Evolutionary conservation across 306 rosid genomes (phyloP).

Genomic region (Purshia tridentata): DNA sequence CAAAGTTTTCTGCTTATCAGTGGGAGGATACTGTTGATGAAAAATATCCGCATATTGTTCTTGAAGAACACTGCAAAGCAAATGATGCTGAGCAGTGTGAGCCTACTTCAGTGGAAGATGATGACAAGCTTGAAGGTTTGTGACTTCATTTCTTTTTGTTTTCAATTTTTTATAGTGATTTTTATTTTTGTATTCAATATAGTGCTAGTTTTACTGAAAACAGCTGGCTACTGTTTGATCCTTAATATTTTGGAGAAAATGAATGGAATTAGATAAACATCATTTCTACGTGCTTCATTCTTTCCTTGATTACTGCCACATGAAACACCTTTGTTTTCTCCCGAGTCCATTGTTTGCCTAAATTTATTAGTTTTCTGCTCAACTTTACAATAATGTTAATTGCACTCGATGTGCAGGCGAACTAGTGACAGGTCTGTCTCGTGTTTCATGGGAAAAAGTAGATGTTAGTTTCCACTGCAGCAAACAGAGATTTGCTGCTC

Average conservation of each 20-base stretch:
- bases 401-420: conserved; percentile 60
- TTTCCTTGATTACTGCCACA: no score
- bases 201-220: no score
- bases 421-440: conserved; percentile 77
- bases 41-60: conserved; percentile 88
- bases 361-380: background rate
- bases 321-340: conserved; percentile 2
- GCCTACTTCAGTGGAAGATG: conserved; percentile 32
- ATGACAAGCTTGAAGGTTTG: conserved; percentile 86
- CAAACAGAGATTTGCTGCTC: conserved; percentile 84
- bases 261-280: background rate
- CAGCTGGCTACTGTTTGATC: no score
- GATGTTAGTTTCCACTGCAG: conserved; percentile 90
- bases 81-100: conserved; percentile 65
- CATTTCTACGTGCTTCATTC: conserved; percentile 2
- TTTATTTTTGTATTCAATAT: background rate
- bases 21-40: conserved; percentile 80
- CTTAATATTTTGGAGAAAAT: no score
- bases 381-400: conserved; percentile 23
- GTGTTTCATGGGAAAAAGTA: conserved; percentile 88
- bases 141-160: background rate
- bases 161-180: background rate
- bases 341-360: background rate
- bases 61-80: conserved; percentile 92
- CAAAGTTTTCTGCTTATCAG: conserved; percentile 41